Evolutionary conservation across 2,329 filamentous ascomycete species (phyloP), one percentile per base, ranked within the genome.

Genomic region (Microsporum ferrugineum): DNA sequence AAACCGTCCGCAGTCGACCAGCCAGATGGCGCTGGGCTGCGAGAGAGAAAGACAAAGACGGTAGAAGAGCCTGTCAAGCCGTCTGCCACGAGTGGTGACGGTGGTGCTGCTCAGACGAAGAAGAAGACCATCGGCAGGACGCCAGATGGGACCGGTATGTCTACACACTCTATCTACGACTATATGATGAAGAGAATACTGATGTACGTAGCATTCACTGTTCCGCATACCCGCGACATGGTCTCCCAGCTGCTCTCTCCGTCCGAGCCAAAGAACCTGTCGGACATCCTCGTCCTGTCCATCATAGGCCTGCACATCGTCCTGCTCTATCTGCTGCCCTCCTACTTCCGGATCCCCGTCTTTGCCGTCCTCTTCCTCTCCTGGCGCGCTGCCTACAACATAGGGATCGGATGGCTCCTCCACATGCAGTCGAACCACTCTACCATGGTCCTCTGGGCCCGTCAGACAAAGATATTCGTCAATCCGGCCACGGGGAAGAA

Each of bases 191-290:
- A 45, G 34, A 27, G 17, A 27, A 45, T 33, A 33, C 58, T 53
- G 14, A 51, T 7, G 27, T 12, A 29, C 23, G n/a, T 51, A 97
- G 94, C 96, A 69, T 99, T 99, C 72, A 88, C 90, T 62, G 94
- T 99, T 60, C 94, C 94, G 56, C 87, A 90, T 64, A 99, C 94
- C 61, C 91, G 96, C 80, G 94, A 99, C 77, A 97, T 99, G 94
- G 92, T 99, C 68, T 95, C 92, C 58, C 94, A 97, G 77, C 83
- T 99, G 60, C 84, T 99, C 68, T 94, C 95, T 69, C 94, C 94
- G 58, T 88, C 88, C 66, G 88, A 97, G 72, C 91, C 94, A 59
- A 99, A 99, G 80, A 97, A 97, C 72, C 73, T 95, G 43, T 94
- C 91, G 63, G 94, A 99, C 75, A 76, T 85, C 62, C 71, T 88